Evolutionary conservation across 2,329 filamentous ascomycete species (phyloP).

Genomic region (Aspergillus brunneoviolaceus): DNA sequence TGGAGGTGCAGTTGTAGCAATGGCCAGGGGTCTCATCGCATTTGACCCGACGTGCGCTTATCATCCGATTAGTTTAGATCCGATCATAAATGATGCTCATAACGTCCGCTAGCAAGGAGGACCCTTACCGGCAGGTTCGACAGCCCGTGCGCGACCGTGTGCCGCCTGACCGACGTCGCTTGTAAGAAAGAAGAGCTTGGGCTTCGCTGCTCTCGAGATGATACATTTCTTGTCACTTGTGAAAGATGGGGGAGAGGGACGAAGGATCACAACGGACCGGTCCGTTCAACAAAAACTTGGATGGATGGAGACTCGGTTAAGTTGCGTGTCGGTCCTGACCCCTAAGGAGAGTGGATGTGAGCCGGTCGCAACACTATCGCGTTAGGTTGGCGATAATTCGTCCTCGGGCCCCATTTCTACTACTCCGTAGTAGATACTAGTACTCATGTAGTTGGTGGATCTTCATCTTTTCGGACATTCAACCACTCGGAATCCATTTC

Average conservation of each 20-base stretch:
- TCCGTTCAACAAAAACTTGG: background rate
- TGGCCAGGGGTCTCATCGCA: constrained; percentile 20
- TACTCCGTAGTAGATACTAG: background rate
- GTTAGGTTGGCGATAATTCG: background rate
- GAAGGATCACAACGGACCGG: background rate
- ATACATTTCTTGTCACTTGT: background rate
- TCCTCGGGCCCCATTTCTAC: background rate
- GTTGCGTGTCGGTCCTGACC: background rate
- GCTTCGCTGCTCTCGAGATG: background rate
- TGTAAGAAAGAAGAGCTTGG: background rate
- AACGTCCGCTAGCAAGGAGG: background rate
- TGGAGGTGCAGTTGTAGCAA: constrained; percentile 18
- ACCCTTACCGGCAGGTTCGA: constrained; percentile 4
- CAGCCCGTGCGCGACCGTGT: constrained; percentile 1
- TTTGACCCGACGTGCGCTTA: constrained; percentile 12
- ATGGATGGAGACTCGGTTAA: background rate
- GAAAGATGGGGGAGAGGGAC: background rate
- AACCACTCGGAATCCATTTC: background rate
- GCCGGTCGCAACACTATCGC: background rate
- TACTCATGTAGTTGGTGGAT: background rate
- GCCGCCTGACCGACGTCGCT: background rate
- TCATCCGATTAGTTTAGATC: background rate
- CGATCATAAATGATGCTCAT: background rate
- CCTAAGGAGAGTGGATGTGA: background rate
- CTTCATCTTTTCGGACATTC: background rate